These are phyloP conservation scores for Arthromyces matolae DNA, from an alignment of 768 basidiomycete species.

Conservation along the genomic window DNA sequence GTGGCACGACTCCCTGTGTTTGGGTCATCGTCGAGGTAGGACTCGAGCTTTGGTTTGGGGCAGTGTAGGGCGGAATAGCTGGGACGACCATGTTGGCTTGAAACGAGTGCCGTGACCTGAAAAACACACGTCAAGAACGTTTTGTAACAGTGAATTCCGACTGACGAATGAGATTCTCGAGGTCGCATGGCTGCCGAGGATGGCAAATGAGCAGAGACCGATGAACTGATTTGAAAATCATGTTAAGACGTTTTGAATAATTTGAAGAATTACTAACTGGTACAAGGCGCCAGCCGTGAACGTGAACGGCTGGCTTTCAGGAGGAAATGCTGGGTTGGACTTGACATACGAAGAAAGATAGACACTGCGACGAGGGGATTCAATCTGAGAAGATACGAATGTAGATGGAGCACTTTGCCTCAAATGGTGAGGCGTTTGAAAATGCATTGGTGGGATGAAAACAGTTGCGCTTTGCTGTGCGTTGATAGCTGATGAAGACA, in stretches of 20 bases:
- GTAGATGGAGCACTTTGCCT: slow-evolving; percentile 8
- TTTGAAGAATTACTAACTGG: slow-evolving; percentile 38
- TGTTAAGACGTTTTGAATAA: neutral
- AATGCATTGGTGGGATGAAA: neutral
- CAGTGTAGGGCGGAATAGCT: neutral
- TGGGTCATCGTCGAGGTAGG: neutral
- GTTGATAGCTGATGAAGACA: slow-evolving; percentile 6
- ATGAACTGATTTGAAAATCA: slow-evolving; percentile 34
- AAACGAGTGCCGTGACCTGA: slow-evolving; percentile 10
- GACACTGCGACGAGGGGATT: slow-evolving; percentile 30
- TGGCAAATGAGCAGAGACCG: slow-evolving; percentile 48
- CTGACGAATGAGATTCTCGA: slow-evolving; percentile 16
- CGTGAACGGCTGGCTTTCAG: slow-evolving; percentile 37
- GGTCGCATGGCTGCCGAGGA: slow-evolving; percentile 11
- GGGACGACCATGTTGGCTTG: neutral
- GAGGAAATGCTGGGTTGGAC: neutral
- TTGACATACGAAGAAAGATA: slow-evolving; percentile 43
- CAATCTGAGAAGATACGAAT: slow-evolving; percentile 3
- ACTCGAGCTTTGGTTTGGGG: too few relatives aligned
- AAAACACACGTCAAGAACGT: neutral
- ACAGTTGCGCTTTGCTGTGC: neutral
- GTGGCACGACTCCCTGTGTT: slow-evolving; percentile 1
- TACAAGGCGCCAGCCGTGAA: slow-evolving; percentile 41
- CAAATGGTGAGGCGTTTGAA: neutral
- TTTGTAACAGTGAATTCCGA: neutral